A percentile compares a stretch with the other conserved stretches of the same genome.
phyloP scores from a whole-genome alignment of 2,329 filamentous ascomycete genomes.

The Neoscytalidium dimidiatum region DNA sequence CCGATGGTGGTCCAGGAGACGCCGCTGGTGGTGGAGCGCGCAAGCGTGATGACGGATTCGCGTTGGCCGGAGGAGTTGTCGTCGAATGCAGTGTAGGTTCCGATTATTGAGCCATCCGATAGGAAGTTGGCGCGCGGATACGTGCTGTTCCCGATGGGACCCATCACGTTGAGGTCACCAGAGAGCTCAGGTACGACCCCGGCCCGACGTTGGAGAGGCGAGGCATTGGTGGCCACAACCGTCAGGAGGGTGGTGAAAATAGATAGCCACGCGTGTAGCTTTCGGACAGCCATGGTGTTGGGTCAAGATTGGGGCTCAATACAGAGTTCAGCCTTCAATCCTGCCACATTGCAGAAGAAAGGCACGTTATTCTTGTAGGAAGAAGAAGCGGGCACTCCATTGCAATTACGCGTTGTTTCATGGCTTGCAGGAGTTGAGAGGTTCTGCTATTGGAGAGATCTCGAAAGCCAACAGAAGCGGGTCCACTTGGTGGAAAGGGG shows the following conservation, averaged over 20 bases:
- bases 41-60: conserved; percentile 27
- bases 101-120: conserved; percentile 32
- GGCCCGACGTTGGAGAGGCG: background rate
- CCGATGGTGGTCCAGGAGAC: conserved; percentile 25
- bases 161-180: conserved; percentile 25
- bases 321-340: background rate
- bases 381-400: background rate
- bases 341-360: background rate
- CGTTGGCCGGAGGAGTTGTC: conserved; percentile 2
- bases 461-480: background rate
- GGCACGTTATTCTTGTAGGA: background rate
- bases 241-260: background rate
- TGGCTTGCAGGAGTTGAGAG: background rate
- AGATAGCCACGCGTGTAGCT: conserved; percentile 1
- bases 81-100: conserved; percentile 29
- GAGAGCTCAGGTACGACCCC: conserved; percentile 20
- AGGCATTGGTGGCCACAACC: background rate
- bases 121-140: conserved; percentile 37
- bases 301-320: background rate
- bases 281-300: background rate
- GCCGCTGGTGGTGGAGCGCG: conserved; percentile 24
- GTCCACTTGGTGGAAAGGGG: background rate
- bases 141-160: conserved; percentile 25
- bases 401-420: background rate
- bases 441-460: background rate